Evolutionary conservation across 2,329 filamentous ascomycete species (phyloP).

Genomic region (Aureobasidium uvarum): DNA sequence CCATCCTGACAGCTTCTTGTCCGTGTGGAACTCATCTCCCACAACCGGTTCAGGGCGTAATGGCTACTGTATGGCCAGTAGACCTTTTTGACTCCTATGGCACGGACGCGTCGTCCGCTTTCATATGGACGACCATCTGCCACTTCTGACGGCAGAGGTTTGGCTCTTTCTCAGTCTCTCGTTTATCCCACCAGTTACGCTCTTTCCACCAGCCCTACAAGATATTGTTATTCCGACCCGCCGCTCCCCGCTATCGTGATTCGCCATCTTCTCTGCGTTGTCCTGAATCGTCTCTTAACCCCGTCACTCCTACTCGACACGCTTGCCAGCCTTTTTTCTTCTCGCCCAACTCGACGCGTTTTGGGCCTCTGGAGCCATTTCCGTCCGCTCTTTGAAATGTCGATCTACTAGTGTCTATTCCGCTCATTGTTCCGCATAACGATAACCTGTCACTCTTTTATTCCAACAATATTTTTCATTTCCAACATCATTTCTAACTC

Average conservation of each 20-base stretch:
- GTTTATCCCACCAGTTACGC: conserved; percentile 19
- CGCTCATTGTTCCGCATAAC: conserved; percentile 22
- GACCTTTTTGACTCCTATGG: conserved; percentile 23
- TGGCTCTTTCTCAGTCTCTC: conserved; percentile 18
- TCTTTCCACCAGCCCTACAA: conserved; percentile 21
- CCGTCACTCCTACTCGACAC: conserved; percentile 7
- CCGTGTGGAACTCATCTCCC: conserved; percentile 26
- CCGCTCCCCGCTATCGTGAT: conserved; percentile 22
- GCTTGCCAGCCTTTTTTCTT: conserved; percentile 23
- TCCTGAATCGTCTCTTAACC: conserved; percentile 10
- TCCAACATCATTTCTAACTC: conserved; percentile 12
- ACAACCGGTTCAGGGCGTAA: conserved; percentile 24
- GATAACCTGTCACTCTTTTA: conserved; percentile 26
- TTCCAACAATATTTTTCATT: conserved; percentile 3
- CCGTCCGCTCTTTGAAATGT: conserved; percentile 26
- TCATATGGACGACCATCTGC: conserved; percentile 20
- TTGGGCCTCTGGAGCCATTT: conserved; percentile 11
- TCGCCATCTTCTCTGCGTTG: conserved; percentile 23
- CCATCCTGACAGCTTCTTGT: conserved; percentile 23
- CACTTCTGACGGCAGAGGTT: conserved; percentile 15
- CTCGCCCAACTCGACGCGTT: conserved; percentile 18
- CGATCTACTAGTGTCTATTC: conserved; percentile 27
- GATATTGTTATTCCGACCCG: conserved; percentile 12
- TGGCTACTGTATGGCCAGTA: conserved; percentile 27
- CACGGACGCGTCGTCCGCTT: conserved; percentile 19